Base-by-base conservation (phyloP, 495 filamentous ascomycete genomes). In the Acidomyces sp. region DNA sequence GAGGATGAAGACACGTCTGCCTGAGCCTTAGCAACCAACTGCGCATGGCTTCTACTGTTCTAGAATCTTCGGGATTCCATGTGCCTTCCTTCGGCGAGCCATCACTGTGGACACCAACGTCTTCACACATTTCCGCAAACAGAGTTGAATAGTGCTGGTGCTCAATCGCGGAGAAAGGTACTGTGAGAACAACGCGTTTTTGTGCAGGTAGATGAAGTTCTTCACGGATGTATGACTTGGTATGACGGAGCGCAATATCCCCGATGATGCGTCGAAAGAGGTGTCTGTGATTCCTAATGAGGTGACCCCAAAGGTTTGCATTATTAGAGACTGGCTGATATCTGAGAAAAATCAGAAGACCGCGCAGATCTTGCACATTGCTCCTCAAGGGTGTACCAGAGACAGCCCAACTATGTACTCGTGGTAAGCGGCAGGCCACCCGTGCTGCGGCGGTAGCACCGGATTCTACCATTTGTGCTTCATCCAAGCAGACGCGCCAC, bases 401-500 rank as follows among this genome's bases (percentile, higher is more conserved):
- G n/a, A 97, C 75, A 19, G 75, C 84, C 90, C 90, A 95, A 7
- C 85, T 75, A 60, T 90, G 88, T 43, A 81, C 56, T 18, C 88
- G 69, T 38, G 87, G 85, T 45, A 97, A 82, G 16, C 77, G 58
- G 19, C 76, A 67, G 13, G 88, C 86, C 23, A 94, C 71, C 45
- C 69, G 72, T 2, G 90, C 85, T 12, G 88, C 82, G 41, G 81
- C 79, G 54, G 75, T 87, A 6, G 88, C 74, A 35, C 84, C 85
- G 45, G 73, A 85, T 41, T 93, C 88, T 24, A 95, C 72, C 81
- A 93, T 93, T 55, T 97, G 90, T 2, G 86, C 90, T 58, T 95
- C 90, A 54, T 97, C 90, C 2, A 95, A 71, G 45, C 85, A 88
- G 2, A 94, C 75, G 21, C 90, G 72, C 85, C 86, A 94, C 88